Base-by-base conservation (phyloP, 441 rosid species). In the Jatropha multifida region DNA sequence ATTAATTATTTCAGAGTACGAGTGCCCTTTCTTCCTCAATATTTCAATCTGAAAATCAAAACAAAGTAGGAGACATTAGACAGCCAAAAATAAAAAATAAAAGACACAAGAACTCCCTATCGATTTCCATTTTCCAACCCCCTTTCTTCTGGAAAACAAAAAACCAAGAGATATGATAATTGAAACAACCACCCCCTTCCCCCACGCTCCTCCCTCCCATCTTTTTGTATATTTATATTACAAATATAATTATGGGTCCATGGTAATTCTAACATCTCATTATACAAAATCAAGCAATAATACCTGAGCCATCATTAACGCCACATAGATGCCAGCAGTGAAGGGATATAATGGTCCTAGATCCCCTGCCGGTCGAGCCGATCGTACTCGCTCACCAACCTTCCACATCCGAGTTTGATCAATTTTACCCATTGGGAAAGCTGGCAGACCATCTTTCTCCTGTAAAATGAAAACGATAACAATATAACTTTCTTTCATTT, bases 251-350 rank as follows among this genome's bases (percentile, higher is more conserved):
- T 32, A 32, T 32, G 32, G 32, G 32, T 32, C 32, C 32, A 32
- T 32, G 32, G 32, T 32, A 14, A 54, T 54, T 54, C 4, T 14
- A 54, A 14, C 58, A 17, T 54, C 37, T 27, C 37, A 27, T 60
- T 40, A 27, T 11, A n/a, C 20, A 15, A 37, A 37, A 38, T 7
- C 0, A 38, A 38, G 56, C 18, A 23, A 23, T 37, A 38, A 11
- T 80, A 94, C 99, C 97, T 94, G 99, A 60, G 99, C 97, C 99
- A 95, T 93, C 99, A 93, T 95, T 68, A 93, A 80, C 68, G 98
- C 98, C 74, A 90, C 97, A 65, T 79, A 95, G 52, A 95, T 97
- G 68, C 98, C 99, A 11, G 97, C 98, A 3, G 99, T 95, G 81
- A 95, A 93, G 49, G 97, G 92, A 74, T 82, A 81, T 61, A 93